Base-by-base conservation (phyloP, 257 asterid genomes). In the Fraxinus excelsior region DNA sequence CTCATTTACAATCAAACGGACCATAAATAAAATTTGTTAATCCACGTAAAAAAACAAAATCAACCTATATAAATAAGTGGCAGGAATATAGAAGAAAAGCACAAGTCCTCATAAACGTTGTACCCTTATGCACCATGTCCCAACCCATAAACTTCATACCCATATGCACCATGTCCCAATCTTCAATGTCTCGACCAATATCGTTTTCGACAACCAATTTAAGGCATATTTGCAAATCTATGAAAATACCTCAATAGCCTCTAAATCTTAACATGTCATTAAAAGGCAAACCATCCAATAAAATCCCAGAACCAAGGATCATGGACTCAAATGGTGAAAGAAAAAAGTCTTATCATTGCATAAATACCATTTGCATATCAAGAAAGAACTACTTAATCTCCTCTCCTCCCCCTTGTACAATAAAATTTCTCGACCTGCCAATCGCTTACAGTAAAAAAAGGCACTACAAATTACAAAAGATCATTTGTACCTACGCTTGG, bases 401-500 rank as follows among this genome's bases (percentile, higher is more conserved):
- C 12, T 13, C 64, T 44, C 56, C 74, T 21, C 49, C 40, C 66
- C 26, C 29, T 10, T 71, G 29, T 9, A 6, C 23, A 44, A 25
- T 66, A 12, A 32, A 16, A 28, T 58, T 19, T 69, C 42, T 31
- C 25, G 28, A 23, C 42, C 12, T 14, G 56, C 21, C 56, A 46
- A 46, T 46, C 10, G 14, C 73, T 25, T 14, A 11, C 9, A 28
- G 62, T 4, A 1, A 23, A 14, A 38, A 29, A 42, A 51, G 68
- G 60, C 26, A 1, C 32, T 9, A 12, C 2, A n/a, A 64, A 56
- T 31, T 13, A 12, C 1, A n/a, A 64, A 70, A 79, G 82, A 76
- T 95, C 87, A 96, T 81, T 88, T 88, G 87, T 72, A 79, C 84
- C 99, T 86, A 76, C 99, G 88, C 87, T 96, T 93, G 11, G 97